Conservation (phyloP, 192 early-diverging fungal species). For the Thoreauomyces humboldtii region DNA sequence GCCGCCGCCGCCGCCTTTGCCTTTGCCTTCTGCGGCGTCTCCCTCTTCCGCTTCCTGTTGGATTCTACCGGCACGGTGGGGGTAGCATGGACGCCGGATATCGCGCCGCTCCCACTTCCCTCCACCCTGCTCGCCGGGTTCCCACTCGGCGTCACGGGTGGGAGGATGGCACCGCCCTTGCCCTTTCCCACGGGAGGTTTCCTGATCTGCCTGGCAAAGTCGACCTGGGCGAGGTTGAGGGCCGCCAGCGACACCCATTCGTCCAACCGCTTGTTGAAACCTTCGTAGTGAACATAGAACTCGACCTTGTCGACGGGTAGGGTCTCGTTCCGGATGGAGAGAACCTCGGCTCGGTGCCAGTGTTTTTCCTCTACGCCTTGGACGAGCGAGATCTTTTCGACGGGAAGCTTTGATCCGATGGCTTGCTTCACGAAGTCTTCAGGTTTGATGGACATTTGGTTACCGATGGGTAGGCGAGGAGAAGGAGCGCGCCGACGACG, state of each 20-base stretch:
- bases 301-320: slow-evolving; percentile 44
- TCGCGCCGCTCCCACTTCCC: slow-evolving; percentile 16
- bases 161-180: background rate
- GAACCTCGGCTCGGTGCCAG: slow-evolving; percentile 80
- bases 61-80: slow-evolving; percentile 12
- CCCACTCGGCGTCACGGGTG: slow-evolving; percentile 7
- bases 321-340: slow-evolving; percentile 61
- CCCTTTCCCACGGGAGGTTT: background rate
- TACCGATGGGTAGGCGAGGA: too few relatives aligned
- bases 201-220: slow-evolving; percentile 24
- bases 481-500: too few relatives aligned
- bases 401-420: slow-evolving; percentile 50
- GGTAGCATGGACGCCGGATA: background rate
- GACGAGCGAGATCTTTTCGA: slow-evolving; percentile 43
- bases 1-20: background rate
- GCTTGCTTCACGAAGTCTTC: slow-evolving; percentile 16
- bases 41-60: slow-evolving; percentile 1
- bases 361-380: slow-evolving; percentile 51
- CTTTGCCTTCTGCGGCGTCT: background rate
- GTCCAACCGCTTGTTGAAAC: slow-evolving; percentile 98
- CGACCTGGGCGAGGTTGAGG: slow-evolving; percentile 24
- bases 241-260: slow-evolving; percentile 75
- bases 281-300: slow-evolving; percentile 95
- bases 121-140: slow-evolving; percentile 16
- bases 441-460: slow-evolving; percentile 8